phyloP scores from a whole-genome alignment of 106 monocot genomes.

The Narthecium ossifragum region DNA sequence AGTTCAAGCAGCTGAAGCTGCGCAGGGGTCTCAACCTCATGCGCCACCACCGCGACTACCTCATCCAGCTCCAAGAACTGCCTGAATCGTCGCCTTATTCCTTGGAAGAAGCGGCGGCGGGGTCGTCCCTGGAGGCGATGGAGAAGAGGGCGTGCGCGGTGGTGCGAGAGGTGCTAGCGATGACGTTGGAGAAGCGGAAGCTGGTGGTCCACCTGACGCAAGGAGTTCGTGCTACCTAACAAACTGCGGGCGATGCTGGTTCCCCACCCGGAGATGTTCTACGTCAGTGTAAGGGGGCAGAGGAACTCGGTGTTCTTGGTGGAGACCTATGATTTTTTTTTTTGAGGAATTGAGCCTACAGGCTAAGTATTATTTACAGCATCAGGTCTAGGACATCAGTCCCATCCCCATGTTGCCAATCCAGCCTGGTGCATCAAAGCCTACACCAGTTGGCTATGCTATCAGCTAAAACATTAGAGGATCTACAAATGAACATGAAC shows the following conservation, averaged over 20 bases:
- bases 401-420: no score
- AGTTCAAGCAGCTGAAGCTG: constrained; percentile 53
- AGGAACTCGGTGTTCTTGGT: constrained; percentile 87
- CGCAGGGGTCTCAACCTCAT: constrained; percentile 67
- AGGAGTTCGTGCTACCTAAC: constrained; percentile 78
- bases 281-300: constrained; percentile 86
- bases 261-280: constrained; percentile 95
- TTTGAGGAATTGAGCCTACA: no score
- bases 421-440: no score
- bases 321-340: no score
- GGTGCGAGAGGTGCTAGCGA: constrained; percentile 79
- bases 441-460: no score
- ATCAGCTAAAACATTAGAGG: no score
- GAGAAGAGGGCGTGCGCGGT: constrained; percentile 70
- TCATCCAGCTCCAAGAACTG: constrained; percentile 48
- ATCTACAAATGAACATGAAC: no score
- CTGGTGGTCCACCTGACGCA: constrained; percentile 83
- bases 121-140: constrained; percentile 19
- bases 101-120: not conserved
- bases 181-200: constrained; percentile 84
- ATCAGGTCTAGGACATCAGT: no score
- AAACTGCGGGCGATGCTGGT: constrained; percentile 65
- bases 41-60: constrained; percentile 56
- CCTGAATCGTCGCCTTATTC: constrained; percentile 55
- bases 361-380: no score